Evolutionary conservation across 225 moss, liverwort and hornwort species (phyloP).

Genomic region (Bryum argenteum): DNA sequence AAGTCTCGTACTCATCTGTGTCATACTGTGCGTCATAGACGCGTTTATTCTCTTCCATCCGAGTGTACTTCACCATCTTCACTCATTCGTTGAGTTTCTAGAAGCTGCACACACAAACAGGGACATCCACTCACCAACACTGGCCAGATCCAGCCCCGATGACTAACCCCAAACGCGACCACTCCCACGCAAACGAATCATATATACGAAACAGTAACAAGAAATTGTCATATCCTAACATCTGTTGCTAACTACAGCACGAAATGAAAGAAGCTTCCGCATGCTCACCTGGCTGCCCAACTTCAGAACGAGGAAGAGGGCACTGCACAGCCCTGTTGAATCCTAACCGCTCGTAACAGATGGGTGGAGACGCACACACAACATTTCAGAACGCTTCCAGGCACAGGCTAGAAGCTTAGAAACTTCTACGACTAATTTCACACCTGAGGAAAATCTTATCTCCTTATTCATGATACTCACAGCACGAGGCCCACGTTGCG

Average conservation of each 20-base stretch:
- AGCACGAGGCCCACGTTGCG: conserved; percentile 11
- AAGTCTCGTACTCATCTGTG: conserved; percentile 59
- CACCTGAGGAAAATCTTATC: conserved; percentile 29
- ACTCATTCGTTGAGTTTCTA: conserved; percentile 43
- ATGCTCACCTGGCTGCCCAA: conserved; percentile 51
- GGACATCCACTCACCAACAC: conserved; percentile 4
- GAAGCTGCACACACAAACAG: conserved; percentile 47
- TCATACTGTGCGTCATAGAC: conserved; percentile 59
- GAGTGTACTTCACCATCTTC: conserved; percentile 64
- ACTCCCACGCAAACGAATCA: neutral
- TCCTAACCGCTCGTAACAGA: conserved; percentile 57
- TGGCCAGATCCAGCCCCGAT: neutral
- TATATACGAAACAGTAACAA: neutral
- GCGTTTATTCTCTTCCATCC: conserved; percentile 66
- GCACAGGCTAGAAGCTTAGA: conserved; percentile 29
- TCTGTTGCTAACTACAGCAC: neutral
- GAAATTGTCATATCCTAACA: neutral
- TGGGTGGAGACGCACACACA: conserved; percentile 53
- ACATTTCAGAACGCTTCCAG: conserved; percentile 48
- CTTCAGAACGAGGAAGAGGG: conserved; percentile 41
- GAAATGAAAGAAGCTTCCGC: neutral
- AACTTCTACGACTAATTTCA: conserved; percentile 23
- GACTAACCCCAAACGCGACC: too few species aligned
- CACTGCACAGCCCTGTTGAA: conserved; percentile 34
- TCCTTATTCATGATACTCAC: conserved; percentile 29